Percentiles rank a stretch among this genome's conserved stretches.
Evolutionary conservation across 352 stramenopile genomes (phyloP).

Genomic region (Globisporangium cystogenes): DNA sequence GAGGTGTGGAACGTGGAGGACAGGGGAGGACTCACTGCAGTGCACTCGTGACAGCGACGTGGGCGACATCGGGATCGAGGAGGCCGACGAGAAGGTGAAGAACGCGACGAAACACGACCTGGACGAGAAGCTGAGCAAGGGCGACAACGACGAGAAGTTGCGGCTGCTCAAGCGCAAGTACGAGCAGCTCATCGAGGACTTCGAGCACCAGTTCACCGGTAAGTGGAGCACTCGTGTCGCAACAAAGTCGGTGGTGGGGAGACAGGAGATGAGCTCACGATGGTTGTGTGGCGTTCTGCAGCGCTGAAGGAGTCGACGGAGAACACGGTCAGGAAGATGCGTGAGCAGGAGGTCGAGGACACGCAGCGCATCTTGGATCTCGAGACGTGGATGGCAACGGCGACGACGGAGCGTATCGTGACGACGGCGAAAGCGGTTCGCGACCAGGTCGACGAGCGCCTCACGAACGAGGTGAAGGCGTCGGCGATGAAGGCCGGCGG

Average conservation of each 20-base stretch:
- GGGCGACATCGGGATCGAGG: constrained; percentile 41
- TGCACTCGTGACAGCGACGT: constrained; percentile 38
- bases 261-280: too few relatives aligned
- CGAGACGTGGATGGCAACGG: constrained; percentile 59
- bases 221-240: not conserved
- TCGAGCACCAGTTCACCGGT: constrained; percentile 78
- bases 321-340: constrained; percentile 79
- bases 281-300: not conserved
- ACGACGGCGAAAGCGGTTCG: constrained; percentile 54
- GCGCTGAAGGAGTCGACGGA: constrained; percentile 77
- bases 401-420: constrained; percentile 48
- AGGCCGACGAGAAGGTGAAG: constrained; percentile 59
- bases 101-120: constrained; percentile 43
- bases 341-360: constrained; percentile 63
- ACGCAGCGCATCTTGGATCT: constrained; percentile 64
- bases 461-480: constrained; percentile 67
- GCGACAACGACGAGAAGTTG: constrained; percentile 56
- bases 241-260: too few relatives aligned
- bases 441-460: constrained; percentile 59
- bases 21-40: constrained; percentile 2
- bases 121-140: constrained; percentile 39
- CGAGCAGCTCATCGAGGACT: constrained; percentile 74
- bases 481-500: constrained; percentile 63
- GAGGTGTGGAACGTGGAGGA: not conserved
- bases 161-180: constrained; percentile 75